These are phyloP conservation scores for Scytalidium lignicola DNA, from an alignment of 2,329 filamentous ascomycete species.

Conservation along the genomic window DNA sequence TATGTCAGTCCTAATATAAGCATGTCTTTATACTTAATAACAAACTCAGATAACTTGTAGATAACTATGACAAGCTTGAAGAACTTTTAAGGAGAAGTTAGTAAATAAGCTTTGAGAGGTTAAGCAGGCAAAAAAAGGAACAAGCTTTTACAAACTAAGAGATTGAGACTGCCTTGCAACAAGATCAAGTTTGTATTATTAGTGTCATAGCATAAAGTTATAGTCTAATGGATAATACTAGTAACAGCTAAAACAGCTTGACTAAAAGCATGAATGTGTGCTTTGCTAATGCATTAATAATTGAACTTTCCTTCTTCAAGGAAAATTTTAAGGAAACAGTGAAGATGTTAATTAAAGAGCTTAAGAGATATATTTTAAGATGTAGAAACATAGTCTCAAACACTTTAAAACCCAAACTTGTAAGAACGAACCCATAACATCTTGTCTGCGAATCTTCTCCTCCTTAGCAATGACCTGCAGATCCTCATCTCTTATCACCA, in stretches of 20 bases:
- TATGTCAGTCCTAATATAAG: slow-evolving; percentile 76
- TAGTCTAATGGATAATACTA: slow-evolving; percentile 74
- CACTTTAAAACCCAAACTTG: slow-evolving; percentile 6
- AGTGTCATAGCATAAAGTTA: slow-evolving; percentile 16
- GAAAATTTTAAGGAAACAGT: no score
- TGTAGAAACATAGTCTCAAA: slow-evolving; percentile 20
- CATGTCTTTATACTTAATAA: slow-evolving; percentile 64
- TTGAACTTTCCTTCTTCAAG: slow-evolving; percentile 30
- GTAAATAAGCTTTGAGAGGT: no score
- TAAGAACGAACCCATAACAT: slow-evolving; percentile 43
- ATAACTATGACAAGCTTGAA: slow-evolving; percentile 77
- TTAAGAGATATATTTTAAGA: no score
- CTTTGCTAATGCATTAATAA: slow-evolving; percentile 17
- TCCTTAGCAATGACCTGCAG: slow-evolving; percentile 71
- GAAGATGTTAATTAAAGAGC: slow-evolving; percentile 44
- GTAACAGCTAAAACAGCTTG: slow-evolving; percentile 69
- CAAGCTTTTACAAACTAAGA: no score
- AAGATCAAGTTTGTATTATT: slow-evolving; percentile 78
- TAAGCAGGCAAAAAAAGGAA: no score
- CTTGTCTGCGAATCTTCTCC: slow-evolving; percentile 67
- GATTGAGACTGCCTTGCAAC: slow-evolving; percentile 66
- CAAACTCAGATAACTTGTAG: slow-evolving; percentile 67
- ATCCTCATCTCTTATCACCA: slow-evolving; percentile 71
- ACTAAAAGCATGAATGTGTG: slow-evolving; percentile 70
- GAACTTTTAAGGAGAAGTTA: no score